A percentile compares a stretch with the other conserved stretches of the same genome.
Conservation (phyloP, 1,284 basidiomycete genomes). For the Ganoderma multipileum region DNA sequence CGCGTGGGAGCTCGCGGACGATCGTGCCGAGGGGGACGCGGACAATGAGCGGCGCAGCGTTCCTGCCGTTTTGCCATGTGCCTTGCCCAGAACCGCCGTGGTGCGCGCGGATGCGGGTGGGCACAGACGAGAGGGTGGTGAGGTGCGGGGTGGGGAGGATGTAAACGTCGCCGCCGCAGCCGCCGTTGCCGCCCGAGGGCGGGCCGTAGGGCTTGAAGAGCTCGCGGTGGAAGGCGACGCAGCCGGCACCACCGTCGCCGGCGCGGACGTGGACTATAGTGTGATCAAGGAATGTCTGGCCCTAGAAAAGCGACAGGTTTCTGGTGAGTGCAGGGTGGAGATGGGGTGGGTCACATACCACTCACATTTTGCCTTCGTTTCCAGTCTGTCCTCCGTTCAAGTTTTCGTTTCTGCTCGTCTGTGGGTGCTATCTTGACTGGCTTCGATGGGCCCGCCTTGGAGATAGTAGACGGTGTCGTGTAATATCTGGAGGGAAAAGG, state of each 20-base stretch:
- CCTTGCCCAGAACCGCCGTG: conserved; percentile 80
- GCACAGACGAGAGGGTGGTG: conserved; percentile 78
- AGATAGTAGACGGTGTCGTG: conserved; percentile 15
- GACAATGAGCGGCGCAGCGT: conserved; percentile 76
- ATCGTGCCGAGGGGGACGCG: conserved; percentile 90
- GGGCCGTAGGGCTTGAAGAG: conserved; percentile 82
- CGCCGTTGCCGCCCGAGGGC: conserved; percentile 91
- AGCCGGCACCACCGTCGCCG: conserved; percentile 88
- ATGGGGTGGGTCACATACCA: not conserved
- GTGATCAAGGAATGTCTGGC: conserved; percentile 84
- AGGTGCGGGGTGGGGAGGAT: conserved; percentile 78
- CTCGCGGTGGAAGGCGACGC: conserved; percentile 84
- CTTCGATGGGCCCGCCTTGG: conserved; percentile 22
- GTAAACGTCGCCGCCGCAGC: conserved; percentile 87
- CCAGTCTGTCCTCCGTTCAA: conserved; percentile 75
- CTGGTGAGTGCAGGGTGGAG: not conserved
- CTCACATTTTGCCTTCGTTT: conserved; percentile 74
- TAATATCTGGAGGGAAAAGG: conserved; percentile 8
- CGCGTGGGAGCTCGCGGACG: conserved; percentile 74
- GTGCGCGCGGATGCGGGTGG: conserved; percentile 70
- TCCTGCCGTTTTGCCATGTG: conserved; percentile 84
- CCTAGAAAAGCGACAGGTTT: conserved; percentile 50
- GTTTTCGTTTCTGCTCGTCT: conserved; percentile 40
- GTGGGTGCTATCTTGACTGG: not conserved
- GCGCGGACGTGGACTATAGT: conserved; percentile 78